Evolutionary conservation across 192 early-diverging fungal genomes (phyloP).

Genomic region (Umbelopsis isabellina): DNA sequence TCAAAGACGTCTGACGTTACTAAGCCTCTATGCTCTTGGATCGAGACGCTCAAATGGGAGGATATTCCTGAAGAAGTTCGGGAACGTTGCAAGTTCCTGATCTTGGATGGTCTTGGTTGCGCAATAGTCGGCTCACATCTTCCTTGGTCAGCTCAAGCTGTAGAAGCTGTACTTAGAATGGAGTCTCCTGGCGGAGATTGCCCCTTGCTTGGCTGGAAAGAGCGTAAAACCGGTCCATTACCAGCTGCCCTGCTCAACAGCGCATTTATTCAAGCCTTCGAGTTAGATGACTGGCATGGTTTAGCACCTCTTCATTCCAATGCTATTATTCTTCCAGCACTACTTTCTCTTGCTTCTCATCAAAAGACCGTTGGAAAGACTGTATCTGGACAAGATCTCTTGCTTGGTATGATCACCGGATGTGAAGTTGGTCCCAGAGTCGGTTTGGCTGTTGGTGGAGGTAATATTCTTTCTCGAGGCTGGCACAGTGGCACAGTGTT

Average conservation of each 20-base stretch:
- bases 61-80: constrained; percentile 5
- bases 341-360: constrained; percentile 10
- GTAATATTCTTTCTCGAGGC: constrained; percentile 27
- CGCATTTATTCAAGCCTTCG: constrained; percentile 29
- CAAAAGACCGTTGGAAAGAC: not conserved
- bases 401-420: constrained; percentile 19
- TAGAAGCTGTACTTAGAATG: constrained; percentile 22
- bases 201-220: constrained; percentile 23
- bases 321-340: constrained; percentile 25
- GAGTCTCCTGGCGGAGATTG: constrained; percentile 12
- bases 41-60: constrained; percentile 12
- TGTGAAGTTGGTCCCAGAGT: constrained; percentile 30
- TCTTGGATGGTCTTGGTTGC: constrained; percentile 26
- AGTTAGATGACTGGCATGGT: constrained; percentile 27
- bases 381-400: constrained; percentile 21
- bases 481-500: constrained; percentile 34
- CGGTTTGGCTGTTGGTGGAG: constrained; percentile 26
- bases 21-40: constrained; percentile 5
- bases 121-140: constrained; percentile 21
- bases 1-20: not conserved
- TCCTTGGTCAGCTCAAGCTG: constrained; percentile 20
- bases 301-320: constrained; percentile 23
- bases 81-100: constrained; percentile 21
- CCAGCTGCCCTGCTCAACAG: constrained; percentile 25
- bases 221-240: constrained; percentile 12